These are phyloP conservation scores for Leccinum colubrinum DNA, from an alignment of 1,284 basidiomycete species.

Conservation along the genomic window DNA sequence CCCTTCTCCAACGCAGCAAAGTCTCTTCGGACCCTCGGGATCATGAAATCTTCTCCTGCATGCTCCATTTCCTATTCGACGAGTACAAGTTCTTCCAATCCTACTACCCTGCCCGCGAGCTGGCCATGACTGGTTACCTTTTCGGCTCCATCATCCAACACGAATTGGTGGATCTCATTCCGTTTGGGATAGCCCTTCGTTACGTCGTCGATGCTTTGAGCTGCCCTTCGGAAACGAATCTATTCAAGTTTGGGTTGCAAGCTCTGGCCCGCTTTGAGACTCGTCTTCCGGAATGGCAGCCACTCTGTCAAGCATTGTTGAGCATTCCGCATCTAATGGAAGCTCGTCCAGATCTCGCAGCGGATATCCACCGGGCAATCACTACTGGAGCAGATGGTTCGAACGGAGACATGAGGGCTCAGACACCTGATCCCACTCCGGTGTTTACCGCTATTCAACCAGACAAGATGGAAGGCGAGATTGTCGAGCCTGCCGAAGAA, in stretches of 20 bases:
- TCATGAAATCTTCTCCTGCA: constrained; percentile 97
- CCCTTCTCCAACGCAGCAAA: constrained; percentile 84
- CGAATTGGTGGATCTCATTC: constrained; percentile 92
- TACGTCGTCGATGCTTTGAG: constrained; percentile 95
- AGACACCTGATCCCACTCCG: constrained; percentile 44
- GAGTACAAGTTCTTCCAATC: constrained; percentile 99
- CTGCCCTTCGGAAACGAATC: constrained; percentile 86
- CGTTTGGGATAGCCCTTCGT: constrained; percentile 95
- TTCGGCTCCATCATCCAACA: constrained; percentile 97
- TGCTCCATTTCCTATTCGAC: constrained; percentile 99
- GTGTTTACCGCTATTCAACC: constrained; percentile 76
- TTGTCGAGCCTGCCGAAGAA: constrained; percentile 79
- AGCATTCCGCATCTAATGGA: constrained; percentile 88
- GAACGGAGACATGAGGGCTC: constrained; percentile 39
- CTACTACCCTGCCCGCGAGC: constrained; percentile 91
- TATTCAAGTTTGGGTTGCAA: constrained; percentile 96
- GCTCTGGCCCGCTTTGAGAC: constrained; percentile 88
- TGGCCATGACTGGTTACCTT: constrained; percentile 94
- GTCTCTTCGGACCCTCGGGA: constrained; percentile 82
- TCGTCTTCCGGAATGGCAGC: constrained; percentile 91
- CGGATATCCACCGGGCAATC: constrained; percentile 72
- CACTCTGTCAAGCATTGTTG: constrained; percentile 87
- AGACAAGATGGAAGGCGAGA: constrained; percentile 58
- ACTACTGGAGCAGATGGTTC: constrained; percentile 46
- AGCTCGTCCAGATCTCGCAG: constrained; percentile 82